phyloP scores from a whole-genome alignment of 1,284 basidiomycete species.

The Irpex sp. region DNA sequence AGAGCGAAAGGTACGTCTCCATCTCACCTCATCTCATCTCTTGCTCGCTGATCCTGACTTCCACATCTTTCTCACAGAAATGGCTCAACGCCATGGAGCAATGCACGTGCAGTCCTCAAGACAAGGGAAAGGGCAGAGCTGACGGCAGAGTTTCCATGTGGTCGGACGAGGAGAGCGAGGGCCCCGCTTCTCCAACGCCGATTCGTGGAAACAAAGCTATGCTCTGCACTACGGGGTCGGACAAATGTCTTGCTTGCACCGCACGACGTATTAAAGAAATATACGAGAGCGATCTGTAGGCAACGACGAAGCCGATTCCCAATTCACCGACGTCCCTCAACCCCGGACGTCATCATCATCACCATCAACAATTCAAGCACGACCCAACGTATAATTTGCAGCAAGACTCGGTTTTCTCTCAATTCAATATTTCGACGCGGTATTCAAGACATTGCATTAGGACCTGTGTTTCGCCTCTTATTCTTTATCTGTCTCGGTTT shows the following conservation, averaged over 20 bases:
- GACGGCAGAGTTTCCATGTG: not conserved
- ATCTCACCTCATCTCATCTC: no score
- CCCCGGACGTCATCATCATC: not conserved
- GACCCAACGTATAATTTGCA: not conserved
- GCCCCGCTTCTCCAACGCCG: not conserved
- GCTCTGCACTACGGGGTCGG: not conserved
- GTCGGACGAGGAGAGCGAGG: not conserved
- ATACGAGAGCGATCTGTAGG: not conserved
- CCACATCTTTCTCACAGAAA: no score
- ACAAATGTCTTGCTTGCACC: not conserved
- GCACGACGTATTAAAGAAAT: no score
- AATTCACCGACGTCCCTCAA: not conserved
- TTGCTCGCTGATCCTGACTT: no score
- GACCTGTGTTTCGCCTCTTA: not conserved
- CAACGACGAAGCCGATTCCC: not conserved
- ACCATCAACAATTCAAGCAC: not conserved
- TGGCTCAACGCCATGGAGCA: no score
- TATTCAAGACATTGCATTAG: not conserved
- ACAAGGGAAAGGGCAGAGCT: not conserved
- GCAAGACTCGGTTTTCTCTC: not conserved
- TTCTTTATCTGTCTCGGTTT: not conserved
- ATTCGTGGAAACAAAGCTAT: not conserved
- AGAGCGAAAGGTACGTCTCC: no score
- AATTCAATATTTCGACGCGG: not conserved
- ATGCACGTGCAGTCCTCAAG: not conserved